Evolutionary conservation across 768 basidiomycete species (phyloP).

Genomic region (Suillus luteus): DNA sequence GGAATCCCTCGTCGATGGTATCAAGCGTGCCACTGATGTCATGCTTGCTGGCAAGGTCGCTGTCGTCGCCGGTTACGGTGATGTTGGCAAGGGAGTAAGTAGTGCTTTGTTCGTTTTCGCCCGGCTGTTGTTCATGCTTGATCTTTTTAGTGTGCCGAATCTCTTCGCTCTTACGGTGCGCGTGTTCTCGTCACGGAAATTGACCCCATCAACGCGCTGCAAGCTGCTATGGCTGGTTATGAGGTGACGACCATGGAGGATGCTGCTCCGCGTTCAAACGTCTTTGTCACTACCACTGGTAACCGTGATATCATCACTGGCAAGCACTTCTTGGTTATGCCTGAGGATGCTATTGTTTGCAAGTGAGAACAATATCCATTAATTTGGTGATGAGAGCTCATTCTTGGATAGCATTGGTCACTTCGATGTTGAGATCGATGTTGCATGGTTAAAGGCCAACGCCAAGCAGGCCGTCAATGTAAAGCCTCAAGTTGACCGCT

Average conservation of each 20-base stretch:
- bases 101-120: not conserved
- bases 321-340: slow-evolving; percentile 92
- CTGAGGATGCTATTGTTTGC: slow-evolving; percentile 97
- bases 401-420: slow-evolving; percentile 66
- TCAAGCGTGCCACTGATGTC: slow-evolving; percentile 99
- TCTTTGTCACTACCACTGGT: slow-evolving; percentile 98
- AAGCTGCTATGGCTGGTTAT: slow-evolving; percentile 99
- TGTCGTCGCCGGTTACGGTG: slow-evolving; percentile 98
- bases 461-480: slow-evolving; percentile 83
- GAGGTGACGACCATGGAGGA: slow-evolving; percentile 99
- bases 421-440: slow-evolving; percentile 92
- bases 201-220: slow-evolving; percentile 99
- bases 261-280: slow-evolving; percentile 81
- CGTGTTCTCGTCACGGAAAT: slow-evolving; percentile 97
- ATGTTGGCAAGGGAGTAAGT: slow-evolving; percentile 98
- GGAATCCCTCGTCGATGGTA: slow-evolving; percentile 99
- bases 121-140: slow-evolving; percentile 9
- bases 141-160: slow-evolving; percentile 84
- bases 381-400: slow-evolving; percentile 17
- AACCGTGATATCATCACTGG: slow-evolving; percentile 96
- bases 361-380: slow-evolving; percentile 61
- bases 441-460: slow-evolving; percentile 96
- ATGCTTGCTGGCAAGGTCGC: slow-evolving; percentile 99
- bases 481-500: slow-evolving; percentile 99
- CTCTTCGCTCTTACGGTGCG: slow-evolving; percentile 94